Percentiles rank a stretch among this genome's conserved stretches.
These are phyloP conservation scores for Colletotrichum australisinense DNA, from an alignment of 2,329 filamentous ascomycete genomes.

Conservation along the genomic window DNA sequence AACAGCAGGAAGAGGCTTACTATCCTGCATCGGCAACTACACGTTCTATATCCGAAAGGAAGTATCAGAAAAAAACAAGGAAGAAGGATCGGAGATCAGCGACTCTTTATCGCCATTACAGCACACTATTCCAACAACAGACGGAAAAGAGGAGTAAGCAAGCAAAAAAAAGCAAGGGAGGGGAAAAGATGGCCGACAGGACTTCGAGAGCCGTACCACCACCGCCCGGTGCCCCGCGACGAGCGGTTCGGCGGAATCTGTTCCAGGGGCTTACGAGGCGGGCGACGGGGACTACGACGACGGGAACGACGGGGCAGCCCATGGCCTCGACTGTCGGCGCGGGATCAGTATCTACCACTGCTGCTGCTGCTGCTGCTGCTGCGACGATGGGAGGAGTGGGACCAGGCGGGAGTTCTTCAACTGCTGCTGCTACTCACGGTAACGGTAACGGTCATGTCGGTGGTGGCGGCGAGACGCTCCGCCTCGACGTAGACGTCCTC, in stretches of 20 bases:
- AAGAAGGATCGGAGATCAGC: neutral
- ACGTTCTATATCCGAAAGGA: neutral
- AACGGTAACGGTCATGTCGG: constrained; percentile 47
- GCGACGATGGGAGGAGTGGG: constrained; percentile 4
- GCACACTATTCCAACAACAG: neutral
- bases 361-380: neutral
- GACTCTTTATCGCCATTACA: neutral
- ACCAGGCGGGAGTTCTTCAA: constrained; percentile 20
- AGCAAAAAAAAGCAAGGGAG: neutral
- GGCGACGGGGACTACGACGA: constrained; percentile 58
- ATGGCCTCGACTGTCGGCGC: neutral
- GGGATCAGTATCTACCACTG: constrained; percentile 8
- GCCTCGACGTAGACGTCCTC: constrained; percentile 59
- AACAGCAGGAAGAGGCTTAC: neutral
- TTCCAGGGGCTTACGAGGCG: constrained; percentile 70
- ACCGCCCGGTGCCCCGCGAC: constrained; percentile 29
- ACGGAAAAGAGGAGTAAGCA: neutral
- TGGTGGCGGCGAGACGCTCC: constrained; percentile 62
- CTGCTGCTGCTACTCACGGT: neutral
- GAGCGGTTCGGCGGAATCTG: constrained; percentile 62
- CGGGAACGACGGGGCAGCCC: constrained; percentile 45
- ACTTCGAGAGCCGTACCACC: constrained; percentile 20
- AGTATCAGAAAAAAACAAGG: neutral
- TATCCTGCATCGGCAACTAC: neutral
- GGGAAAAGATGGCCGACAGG: constrained; percentile 22